A percentile compares a stretch with the other conserved stretches of the same genome.
Evolutionary conservation across 441 rosid genomes (phyloP).

Genomic region (Croton laevigatus): DNA sequence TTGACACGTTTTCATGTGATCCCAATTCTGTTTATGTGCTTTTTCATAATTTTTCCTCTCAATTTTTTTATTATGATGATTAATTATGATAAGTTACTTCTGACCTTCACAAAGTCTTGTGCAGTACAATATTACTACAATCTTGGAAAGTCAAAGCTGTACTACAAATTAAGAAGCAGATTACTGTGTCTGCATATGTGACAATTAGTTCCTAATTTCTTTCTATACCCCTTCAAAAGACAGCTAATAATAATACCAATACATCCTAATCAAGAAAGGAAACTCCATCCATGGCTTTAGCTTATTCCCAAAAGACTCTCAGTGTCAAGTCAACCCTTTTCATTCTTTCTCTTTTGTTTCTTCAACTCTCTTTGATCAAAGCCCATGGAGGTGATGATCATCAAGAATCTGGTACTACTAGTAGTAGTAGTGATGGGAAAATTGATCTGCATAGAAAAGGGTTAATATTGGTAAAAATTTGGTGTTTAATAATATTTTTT

Average conservation of each 20-base stretch:
- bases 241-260: background rate
- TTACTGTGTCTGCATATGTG: no score
- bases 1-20: no score
- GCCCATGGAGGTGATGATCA: constrained; percentile 46
- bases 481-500: constrained; percentile 57
- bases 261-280: background rate
- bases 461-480: constrained; percentile 48
- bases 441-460: constrained; percentile 33
- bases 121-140: constrained; percentile 22
- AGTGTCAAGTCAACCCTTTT: constrained; percentile 53
- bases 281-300: constrained; percentile 15
- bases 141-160: constrained; percentile 37
- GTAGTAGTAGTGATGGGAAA: background rate
- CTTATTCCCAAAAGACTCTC: constrained; percentile 27
- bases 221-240: background rate
- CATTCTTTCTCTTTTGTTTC: constrained; percentile 31
- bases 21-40: no score
- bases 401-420: background rate
- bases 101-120: background rate
- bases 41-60: no score
- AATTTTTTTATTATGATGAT: no score
- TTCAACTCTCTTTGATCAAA: constrained; percentile 33
- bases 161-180: constrained; percentile 18
- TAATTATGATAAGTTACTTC: background rate
- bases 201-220: background rate